A percentile compares a stretch with the other conserved stretches of the same genome.
Evolutionary conservation across 2,329 filamentous ascomycete species (phyloP).

Genomic region (Phyllosticta capitalensis): DNA sequence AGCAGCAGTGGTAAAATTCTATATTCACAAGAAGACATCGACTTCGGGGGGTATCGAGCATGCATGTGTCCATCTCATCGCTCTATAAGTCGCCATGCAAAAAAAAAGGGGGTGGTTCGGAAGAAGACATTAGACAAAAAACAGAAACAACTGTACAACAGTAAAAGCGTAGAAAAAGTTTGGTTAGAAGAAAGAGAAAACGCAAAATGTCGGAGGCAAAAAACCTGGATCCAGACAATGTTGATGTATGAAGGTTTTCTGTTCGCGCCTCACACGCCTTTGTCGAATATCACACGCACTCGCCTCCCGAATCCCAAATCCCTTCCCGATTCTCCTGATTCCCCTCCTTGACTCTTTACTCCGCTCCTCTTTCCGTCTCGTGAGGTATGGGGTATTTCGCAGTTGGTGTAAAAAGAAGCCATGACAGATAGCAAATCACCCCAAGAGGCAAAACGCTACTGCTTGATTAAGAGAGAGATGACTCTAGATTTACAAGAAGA

Average conservation of each 20-base stretch:
- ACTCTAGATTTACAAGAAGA: conserved; percentile 32
- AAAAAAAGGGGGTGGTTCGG: not conserved
- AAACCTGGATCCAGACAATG: not conserved
- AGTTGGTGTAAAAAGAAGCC: not conserved
- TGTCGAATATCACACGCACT: not conserved
- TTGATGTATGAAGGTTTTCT: not conserved
- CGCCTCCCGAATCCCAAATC: not conserved
- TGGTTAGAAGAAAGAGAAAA: not conserved
- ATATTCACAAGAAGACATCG: not conserved
- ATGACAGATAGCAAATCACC: not conserved
- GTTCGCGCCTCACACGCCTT: not conserved
- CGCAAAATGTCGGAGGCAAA: too few relatives aligned
- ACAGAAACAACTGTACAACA: not conserved
- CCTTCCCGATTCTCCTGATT: not conserved
- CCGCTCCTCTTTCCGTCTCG: not conserved
- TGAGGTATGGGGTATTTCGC: not conserved
- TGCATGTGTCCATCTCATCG: not conserved
- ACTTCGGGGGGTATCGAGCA: not conserved
- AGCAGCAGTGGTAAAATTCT: not conserved
- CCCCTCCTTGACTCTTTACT: not conserved
- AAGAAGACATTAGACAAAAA: not conserved
- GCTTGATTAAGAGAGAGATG: conserved; percentile 15
- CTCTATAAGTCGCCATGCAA: not conserved
- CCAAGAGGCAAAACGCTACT: not conserved
- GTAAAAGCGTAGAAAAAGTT: not conserved